A percentile compares a stretch with the other conserved stretches of the same genome.
These are phyloP conservation scores for Mortierella sp. DNA, from an alignment of 371 early-diverging fungal species.

Conservation along the genomic window DNA sequence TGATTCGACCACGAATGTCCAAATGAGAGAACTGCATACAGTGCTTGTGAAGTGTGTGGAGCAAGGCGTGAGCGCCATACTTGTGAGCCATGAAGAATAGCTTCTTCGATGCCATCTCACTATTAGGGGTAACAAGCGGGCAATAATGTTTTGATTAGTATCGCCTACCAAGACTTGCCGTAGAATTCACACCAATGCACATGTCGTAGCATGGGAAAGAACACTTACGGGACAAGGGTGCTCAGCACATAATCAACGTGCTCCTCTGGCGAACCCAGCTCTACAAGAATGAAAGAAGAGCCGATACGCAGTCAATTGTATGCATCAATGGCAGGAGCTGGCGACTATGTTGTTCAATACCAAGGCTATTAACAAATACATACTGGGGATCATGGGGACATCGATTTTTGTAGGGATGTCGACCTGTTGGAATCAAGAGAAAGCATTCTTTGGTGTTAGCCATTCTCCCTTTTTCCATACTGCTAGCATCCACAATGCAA, in stretches of 20 bases:
- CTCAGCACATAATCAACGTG: constrained; percentile 38
- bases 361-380: background rate
- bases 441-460: background rate
- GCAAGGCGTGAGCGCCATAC: constrained; percentile 39
- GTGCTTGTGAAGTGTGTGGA: constrained; percentile 27
- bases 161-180: background rate
- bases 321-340: too few species aligned
- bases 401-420: constrained; percentile 4
- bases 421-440: background rate
- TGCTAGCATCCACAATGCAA: background rate
- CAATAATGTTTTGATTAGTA: background rate
- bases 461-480: background rate
- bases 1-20: too few species aligned
- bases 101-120: constrained; percentile 23
- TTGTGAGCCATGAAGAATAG: constrained; percentile 49
- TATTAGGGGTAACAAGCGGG: background rate
- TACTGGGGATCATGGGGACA: constrained; percentile 2
- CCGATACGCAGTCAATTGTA: background rate
- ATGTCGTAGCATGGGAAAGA: background rate
- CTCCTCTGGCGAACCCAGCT: constrained; percentile 29
- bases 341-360: background rate
- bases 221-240: constrained; percentile 27
- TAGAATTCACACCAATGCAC: background rate
- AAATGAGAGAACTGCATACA: constrained; percentile 23
- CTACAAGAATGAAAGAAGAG: background rate